Conservation (phyloP, 257 asterid species). For the Forsythia viridissima region DNA sequence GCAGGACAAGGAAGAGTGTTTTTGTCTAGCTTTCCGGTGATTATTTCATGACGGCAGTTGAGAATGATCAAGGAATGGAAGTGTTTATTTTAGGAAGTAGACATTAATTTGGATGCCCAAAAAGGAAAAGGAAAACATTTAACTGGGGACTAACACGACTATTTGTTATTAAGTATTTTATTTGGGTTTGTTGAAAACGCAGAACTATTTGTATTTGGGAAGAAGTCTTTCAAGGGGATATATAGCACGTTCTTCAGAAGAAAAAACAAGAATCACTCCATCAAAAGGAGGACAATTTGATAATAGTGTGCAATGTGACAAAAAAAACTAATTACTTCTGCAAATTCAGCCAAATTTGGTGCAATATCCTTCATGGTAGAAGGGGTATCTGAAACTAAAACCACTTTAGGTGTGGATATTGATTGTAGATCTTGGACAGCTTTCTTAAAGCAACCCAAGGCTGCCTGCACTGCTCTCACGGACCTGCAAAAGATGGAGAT, state of each 20-base stretch:
- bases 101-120: neutral
- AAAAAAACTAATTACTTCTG: slow-evolving; percentile 58
- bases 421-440: slow-evolving; percentile 37
- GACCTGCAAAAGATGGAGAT: slow-evolving; percentile 50
- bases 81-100: neutral
- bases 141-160: neutral
- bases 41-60: neutral
- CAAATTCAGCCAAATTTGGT: slow-evolving; percentile 53
- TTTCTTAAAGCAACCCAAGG: slow-evolving; percentile 60
- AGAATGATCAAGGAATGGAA: neutral
- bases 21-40: neutral
- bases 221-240: neutral
- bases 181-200: neutral
- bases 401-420: slow-evolving; percentile 64
- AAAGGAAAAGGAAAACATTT: neutral
- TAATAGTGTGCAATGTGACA: slow-evolving; percentile 9
- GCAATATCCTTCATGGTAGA: slow-evolving; percentile 59
- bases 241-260: neutral
- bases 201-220: neutral
- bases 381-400: slow-evolving; percentile 86
- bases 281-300: neutral
- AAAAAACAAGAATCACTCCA: neutral
- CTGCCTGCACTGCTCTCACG: slow-evolving; percentile 78
- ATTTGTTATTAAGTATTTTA: neutral
- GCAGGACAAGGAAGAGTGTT: neutral